Base-by-base conservation (phyloP, 2,329 filamentous ascomycete genomes). In the Colletotrichum graminicola region DNA sequence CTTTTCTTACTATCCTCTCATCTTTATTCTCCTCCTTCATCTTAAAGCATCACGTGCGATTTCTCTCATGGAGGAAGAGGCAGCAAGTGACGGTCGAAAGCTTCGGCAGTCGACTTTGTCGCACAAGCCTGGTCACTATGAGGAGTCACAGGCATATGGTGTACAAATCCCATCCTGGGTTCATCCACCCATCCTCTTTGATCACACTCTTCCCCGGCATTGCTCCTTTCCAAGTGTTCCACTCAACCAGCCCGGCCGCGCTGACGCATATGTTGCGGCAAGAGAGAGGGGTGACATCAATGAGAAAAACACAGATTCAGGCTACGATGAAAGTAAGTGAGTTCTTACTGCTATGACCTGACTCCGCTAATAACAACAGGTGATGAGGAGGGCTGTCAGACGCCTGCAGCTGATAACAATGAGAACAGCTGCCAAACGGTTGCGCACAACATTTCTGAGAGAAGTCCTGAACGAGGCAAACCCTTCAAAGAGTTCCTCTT, bases 201-300 rank as follows among this genome's bases (percentile, higher is more conserved):
- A 78, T 62, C 70, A 73, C 23, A 75, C 79, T 36, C 60, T 79
- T 39, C 59, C 76, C 26, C 39, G 51, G 39, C 66, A 76, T 54
- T 75, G 75, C 56, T 73, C 75, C 18, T 76, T 77, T 54, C 74
- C 75, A 10, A 74, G 73, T 14, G 63, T 79, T 51, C 73, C 75
- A 1, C 70, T 77, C 23, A 60, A 78, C 62, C 66, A 79, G 54
- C 66, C 63, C 0, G 72, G 75, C 23, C 71, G 72, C 18, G 72
- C 74, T 12, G 67, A 67, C 14, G 56, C 51, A 8, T 60, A 62
- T 32, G 51, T 36, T 7, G 57, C 54, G 23, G 71, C 56, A 10
- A 66, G 67, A 23, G 57, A 60, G 6, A 41, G 21, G 52, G 26
- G 26, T 14, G 45, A 55, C 14, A 10, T 52, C 7, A 29, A 32